Evolutionary conservation across 2,329 filamentous ascomycete genomes (phyloP), one percentile per base, ranked within the genome.

Genomic region (Ascochyta lentis): DNA sequence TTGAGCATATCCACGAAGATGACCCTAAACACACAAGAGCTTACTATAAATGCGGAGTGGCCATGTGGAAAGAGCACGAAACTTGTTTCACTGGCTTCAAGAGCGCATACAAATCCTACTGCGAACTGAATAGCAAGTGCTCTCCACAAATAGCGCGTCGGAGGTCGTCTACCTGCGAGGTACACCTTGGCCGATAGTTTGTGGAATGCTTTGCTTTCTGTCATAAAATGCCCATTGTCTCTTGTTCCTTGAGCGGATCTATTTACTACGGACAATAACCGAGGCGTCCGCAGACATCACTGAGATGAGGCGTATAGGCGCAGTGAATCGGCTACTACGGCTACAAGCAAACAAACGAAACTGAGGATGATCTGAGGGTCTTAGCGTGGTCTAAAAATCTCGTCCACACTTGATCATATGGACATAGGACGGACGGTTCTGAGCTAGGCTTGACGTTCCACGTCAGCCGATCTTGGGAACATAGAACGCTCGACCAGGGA

Each of bases 21-120:
- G 12, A 3, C 15, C 12, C 41, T 23, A 35, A 9, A 27, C 5
- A 31, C 13, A 35, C 22, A 7, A 41, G 16, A 31, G 31, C 41
- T 22, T 50, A 46, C 42, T 55, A 46, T 35, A 50, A 34, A 24
- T 42, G 53, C 19, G 53, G 46, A 12, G 12, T 50, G 22, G 47
- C 46, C 3, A 50, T 42, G n/a, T 55, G 53, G 53, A 55, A 50
- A 38, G 53, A 55, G 42, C 37, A 55, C 12, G 37, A 42, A 24
- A 9, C 15, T 12, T 50, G 34, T 9, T 55, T 46, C 22, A 46
- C 46, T 6, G 46, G 53, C 1, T 50, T 46, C 41, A 55, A 37
- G 26, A 41, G 42, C 37, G 53, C 53, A 24, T 55, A 55, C 15
- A 50, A 46, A 9, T 47, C 53, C 1, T 49, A 55, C 23, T 55